Evolutionary conservation across 2,329 filamentous ascomycete species (phyloP), one percentile per base, ranked within the genome.

Genomic region (Colletotrichum zoysiae): DNA sequence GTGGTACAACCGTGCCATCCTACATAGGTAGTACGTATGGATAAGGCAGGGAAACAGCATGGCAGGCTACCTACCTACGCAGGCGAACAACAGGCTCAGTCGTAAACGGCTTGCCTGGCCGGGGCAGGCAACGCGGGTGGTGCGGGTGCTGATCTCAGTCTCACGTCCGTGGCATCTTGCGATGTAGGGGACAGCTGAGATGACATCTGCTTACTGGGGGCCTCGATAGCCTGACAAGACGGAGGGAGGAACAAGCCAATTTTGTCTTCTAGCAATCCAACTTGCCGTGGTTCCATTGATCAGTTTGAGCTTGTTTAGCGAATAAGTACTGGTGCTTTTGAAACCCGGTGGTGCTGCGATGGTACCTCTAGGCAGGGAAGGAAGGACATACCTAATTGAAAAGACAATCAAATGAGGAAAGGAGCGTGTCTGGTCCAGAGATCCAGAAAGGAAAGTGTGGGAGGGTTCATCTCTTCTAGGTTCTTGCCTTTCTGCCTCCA

Each of bases 1-100:
- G 58, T 68, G 58, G 59, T 64, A 71, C 65, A 59, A 59, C 38
- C 44, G 62, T 63, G 58, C 16, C 53, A 58, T 30, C 46, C 56
- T 50, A 53, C 44, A 35, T 40, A 58, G 30, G 26, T 40, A 58
- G 30, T 18, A 20, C 46, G n/a, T 59, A 50, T 46, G 69, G 53
- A 55, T 59, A 35, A 35, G 65, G 40, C 62, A 67, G 59, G 46
- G 30, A 42, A 44, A n/a, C n/a, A 26, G 46, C 46, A 42, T n/a
- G 48, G 40, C 56, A 64, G 59, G 65, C 30, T 26, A 46, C 51
- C 30, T 30, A 30, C 30, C 30, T 30, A 30, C 30, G 30, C 30
- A 50, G 44, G n/a, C 38, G 58, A 68, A 62, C 57, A 69, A 58
- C 42, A 16, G 55, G 51, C 44, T 55, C 23, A 18, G 53, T 55